Base-by-base conservation (phyloP, 2,329 filamentous ascomycete species). In the Penicillium sp. region DNA sequence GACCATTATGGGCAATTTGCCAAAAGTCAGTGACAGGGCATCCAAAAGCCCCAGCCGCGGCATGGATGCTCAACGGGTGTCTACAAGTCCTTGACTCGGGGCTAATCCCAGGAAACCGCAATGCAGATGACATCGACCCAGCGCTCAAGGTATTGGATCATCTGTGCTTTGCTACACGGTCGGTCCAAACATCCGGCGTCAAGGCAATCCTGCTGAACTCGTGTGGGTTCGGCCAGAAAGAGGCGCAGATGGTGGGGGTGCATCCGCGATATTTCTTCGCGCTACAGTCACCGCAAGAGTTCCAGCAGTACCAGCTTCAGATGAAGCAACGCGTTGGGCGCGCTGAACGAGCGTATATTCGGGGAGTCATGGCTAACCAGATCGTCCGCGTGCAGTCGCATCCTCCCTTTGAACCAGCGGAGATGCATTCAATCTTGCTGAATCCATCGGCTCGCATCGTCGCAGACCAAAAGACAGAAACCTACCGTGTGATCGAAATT, bases 61-160 rank as follows among this genome's bases (percentile, higher is more conserved):
- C 93, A 38, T 98, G 93, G 92, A 97, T 97, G 93, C 88, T 97
- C 86, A 97, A 98, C 83, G 93, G 94, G 68, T 93, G 91, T 77
- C 83, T 98, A 75, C 93, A 98, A 78, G 91, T 96, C 46, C 88
- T 98, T 70, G 95, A 97, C 85, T 89, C 86, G 50, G 93, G 94
- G 72, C 83, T 97, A 50, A 92, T 98, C 15, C 93, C 93, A 13
- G 93, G 93, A 63, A 97, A 98, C 82, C 90, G 92, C 73, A 98
- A 98, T 71, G 93, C 94, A 55, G 93, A 98, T 83, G 97, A 98
- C 68, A 88, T 98, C 59, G 93, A 98, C 76, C 86, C 92, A 74
- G 84, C 92, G 70, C 94, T 98, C 90, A 92, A 97, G 84, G 86
- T 96, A 76, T 97, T 93, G 69, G 93, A 97, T 77, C 90, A 95